Conservation (phyloP, 805 yeast genomes). For the Tetrapisispora nanseiensis region DNA sequence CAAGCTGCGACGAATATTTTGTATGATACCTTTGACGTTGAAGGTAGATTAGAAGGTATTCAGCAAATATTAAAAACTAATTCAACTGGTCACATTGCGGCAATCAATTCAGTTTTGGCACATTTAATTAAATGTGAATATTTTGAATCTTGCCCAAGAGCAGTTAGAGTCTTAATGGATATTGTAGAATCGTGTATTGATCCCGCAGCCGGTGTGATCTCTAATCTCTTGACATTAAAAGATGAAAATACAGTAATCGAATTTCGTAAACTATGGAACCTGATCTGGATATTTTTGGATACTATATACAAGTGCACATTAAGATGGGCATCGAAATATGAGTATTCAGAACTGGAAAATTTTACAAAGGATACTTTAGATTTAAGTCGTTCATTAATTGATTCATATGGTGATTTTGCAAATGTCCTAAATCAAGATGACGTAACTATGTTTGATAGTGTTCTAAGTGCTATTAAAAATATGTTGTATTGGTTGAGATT, state of each 20-base stretch:
- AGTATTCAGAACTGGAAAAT: slow-evolving; percentile 51
- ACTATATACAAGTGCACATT: slow-evolving; percentile 60
- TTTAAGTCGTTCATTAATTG: slow-evolving; percentile 57
- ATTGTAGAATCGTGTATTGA: slow-evolving; percentile 52
- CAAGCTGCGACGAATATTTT: slow-evolving; percentile 64
- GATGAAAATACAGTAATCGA: slow-evolving; percentile 18
- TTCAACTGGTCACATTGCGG: slow-evolving; percentile 37
- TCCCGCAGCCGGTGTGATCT: slow-evolving; percentile 52
- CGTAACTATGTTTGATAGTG: slow-evolving; percentile 37
- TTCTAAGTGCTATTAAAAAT: slow-evolving; percentile 53
- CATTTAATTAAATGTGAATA: slow-evolving; percentile 39
- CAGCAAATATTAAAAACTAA: slow-evolving; percentile 40
- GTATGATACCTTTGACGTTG: slow-evolving; percentile 69
- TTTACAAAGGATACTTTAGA: slow-evolving; percentile 84
- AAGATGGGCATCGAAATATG: slow-evolving; percentile 62
- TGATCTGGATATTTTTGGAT: slow-evolving; percentile 62
- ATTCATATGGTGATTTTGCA: slow-evolving; percentile 47
- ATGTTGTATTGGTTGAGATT: slow-evolving; percentile 75
- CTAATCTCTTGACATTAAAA: slow-evolving; percentile 22
- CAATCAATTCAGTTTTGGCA: slow-evolving; percentile 39
- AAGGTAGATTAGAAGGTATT: slow-evolving; percentile 72
- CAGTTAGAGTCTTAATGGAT: slow-evolving; percentile 68
- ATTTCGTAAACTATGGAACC: slow-evolving; percentile 49
- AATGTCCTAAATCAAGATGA: slow-evolving; percentile 29
- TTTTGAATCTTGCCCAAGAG: slow-evolving; percentile 67